Base-by-base conservation (phyloP, 495 filamentous ascomycete genomes). In the Penicillium pancosmium region DNA sequence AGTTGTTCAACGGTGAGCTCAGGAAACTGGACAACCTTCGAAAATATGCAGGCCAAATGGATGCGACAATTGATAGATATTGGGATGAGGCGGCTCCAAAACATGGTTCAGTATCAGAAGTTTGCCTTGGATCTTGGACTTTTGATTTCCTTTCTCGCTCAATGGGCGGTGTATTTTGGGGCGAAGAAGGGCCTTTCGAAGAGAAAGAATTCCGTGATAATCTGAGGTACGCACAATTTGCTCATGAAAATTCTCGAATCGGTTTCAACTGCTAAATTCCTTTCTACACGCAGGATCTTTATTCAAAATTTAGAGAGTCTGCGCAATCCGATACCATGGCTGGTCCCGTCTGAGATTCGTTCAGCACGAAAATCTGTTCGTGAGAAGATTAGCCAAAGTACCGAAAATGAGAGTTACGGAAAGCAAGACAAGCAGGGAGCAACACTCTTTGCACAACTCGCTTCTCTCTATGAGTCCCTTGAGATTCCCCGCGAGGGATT, bases 1-100 rank as follows among this genome's bases (percentile, higher is more conserved):
- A 54, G 35, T 40, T 43, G n/a, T 54, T 43, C 33, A 54, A 43
- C 11, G 35, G 51, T 10, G 51, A 43, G 35, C 51, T 54, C 25
- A 18, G 34, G 12, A 43, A 27, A 15, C 4, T 54, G 4, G 35
- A 38, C 2, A 54, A n/a, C 25, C 35, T 43, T 15, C 36, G 19
- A n/a, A 31, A 54, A 21, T 54, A 54, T 54, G 51, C 16, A 8
- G 9, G 15, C 5, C 41, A 44, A 44, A 18, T 44, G 41, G 41
- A 44, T 19, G 8, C 15, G n/a, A n/a, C 7, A 10, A 44, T 44
- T 44, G 41, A 44, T n/a, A 10, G n/a, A 19, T 44, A 44, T 18
- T 44, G 41, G 41, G 16, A 44, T 44, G 41, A 44, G 41, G 7
- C 15, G 15, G 16, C 16, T 18, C 41, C 41, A 19, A 44, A 18